A percentile compares a stretch with the other conserved stretches of the same genome.
Evolutionary conservation across 768 basidiomycete species (phyloP).

Genomic region (Tulasnella calospora): DNA sequence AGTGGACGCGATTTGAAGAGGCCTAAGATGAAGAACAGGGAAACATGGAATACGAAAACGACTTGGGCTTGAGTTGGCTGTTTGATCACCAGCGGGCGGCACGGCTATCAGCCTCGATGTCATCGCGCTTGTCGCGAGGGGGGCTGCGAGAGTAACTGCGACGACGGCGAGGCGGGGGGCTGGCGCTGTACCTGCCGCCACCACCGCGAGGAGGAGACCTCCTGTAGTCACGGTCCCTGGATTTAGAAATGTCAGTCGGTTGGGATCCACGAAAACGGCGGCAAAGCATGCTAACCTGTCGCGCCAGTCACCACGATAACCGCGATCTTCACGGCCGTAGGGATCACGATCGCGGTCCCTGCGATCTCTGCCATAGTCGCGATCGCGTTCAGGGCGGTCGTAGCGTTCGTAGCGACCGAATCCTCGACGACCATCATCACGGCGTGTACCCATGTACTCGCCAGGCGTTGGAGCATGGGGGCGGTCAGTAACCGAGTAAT

Average conservation of each 20-base stretch:
- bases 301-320: constrained; percentile 40
- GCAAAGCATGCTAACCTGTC: constrained; percentile 25
- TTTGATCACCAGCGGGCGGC: constrained; percentile 11
- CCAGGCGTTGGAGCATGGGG: constrained; percentile 96
- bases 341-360: constrained; percentile 39
- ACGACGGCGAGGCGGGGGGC: constrained; percentile 40
- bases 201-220: constrained; percentile 30
- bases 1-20: constrained; percentile 19
- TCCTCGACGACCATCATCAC: constrained; percentile 36
- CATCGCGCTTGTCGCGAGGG: constrained; percentile 56
- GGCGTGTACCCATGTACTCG: constrained; percentile 93
- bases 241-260: not conserved
- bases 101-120: not conserved
- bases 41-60: not conserved
- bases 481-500: constrained; percentile 89
- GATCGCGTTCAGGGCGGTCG: constrained; percentile 43
- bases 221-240: constrained; percentile 30
- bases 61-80: not conserved
- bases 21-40: constrained; percentile 20
- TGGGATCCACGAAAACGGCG: constrained; percentile 9
- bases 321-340: constrained; percentile 45
- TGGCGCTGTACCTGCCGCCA: constrained; percentile 34
- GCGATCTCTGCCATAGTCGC: constrained; percentile 42
- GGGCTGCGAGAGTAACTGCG: constrained; percentile 77
- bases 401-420: constrained; percentile 35